Evolutionary conservation across 306 rosid species (phyloP).

Genomic region (Vigna reflexopilosa): DNA sequence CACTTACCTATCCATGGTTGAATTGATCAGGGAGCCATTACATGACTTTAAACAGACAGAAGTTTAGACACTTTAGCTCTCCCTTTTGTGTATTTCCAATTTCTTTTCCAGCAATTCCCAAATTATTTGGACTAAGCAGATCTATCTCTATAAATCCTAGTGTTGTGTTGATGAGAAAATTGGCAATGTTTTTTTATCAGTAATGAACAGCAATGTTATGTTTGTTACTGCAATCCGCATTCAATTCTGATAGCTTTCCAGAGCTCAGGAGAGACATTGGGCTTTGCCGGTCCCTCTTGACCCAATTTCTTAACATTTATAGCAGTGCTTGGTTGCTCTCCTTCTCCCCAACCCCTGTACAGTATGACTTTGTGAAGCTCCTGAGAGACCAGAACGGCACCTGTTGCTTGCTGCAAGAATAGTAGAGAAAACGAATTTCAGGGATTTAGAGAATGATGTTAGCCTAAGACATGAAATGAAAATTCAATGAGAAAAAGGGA

Average conservation of each 20-base stretch:
- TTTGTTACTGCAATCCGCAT: constrained; percentile 68
- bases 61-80: not conserved
- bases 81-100: constrained; percentile 16
- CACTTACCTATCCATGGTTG: not conserved
- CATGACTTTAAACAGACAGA: not conserved
- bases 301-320: constrained; percentile 27
- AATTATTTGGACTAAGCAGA: constrained; percentile 17
- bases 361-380: constrained; percentile 88
- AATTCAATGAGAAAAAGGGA: constrained; percentile 28
- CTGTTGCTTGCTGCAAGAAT: constrained; percentile 77
- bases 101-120: constrained; percentile 24
- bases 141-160: constrained; percentile 16
- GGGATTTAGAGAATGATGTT: constrained; percentile 26
- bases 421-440: constrained; percentile 35
- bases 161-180: not conserved
- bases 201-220: constrained; percentile 37
- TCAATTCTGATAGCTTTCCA: constrained; percentile 86
- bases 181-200: constrained; percentile 26
- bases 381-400: constrained; percentile 83
- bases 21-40: not conserved
- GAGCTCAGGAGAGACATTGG: constrained; percentile 69
- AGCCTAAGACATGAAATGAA: constrained; percentile 26
- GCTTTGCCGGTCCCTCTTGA: constrained; percentile 45
- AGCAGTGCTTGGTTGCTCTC: constrained; percentile 41
- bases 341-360: constrained; percentile 92